Conservation (phyloP, 1,284 basidiomycete species). For the Irpex sp. region DNA sequence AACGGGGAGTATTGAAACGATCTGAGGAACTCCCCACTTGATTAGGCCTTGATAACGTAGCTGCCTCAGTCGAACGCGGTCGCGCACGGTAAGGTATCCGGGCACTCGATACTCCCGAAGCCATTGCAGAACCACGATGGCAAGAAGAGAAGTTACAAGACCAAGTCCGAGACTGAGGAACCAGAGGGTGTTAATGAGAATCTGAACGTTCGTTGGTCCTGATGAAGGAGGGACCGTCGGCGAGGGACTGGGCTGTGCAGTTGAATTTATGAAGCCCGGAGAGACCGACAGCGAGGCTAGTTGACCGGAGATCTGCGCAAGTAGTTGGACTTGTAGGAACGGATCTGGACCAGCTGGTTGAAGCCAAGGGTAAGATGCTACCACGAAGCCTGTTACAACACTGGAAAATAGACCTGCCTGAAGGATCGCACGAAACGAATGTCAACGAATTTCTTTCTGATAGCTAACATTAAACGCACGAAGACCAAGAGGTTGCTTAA, state of each 20-base stretch:
- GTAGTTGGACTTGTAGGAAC: neutral
- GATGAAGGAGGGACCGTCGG: neutral
- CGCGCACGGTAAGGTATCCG: neutral
- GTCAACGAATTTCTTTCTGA: neutral
- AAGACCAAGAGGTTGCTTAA: conserved; percentile 10
- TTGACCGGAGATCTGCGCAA: conserved; percentile 9
- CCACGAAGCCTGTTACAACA: conserved; percentile 9
- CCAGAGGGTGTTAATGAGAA: conserved; percentile 9
- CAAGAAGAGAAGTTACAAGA: conserved; percentile 4
- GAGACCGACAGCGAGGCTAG: conserved; percentile 3
- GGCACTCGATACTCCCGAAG: conserved; percentile 6
- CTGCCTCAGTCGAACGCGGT: conserved; percentile 1
- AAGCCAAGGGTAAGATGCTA: conserved; percentile 9
- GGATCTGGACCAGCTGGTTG: neutral
- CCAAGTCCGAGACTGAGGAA: conserved; percentile 7
- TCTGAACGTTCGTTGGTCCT: neutral
- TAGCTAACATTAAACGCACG: neutral
- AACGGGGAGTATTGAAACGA: conserved; percentile 7
- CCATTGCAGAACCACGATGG: conserved; percentile 13
- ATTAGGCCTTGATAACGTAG: neutral
- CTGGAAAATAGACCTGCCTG: conserved; percentile 13
- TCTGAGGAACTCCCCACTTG: conserved; percentile 3
- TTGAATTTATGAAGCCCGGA: conserved; percentile 4
- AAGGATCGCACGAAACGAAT: neutral
- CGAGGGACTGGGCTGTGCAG: neutral